Conservation (phyloP, 345 rosid genomes). For the Pistacia atlantica region DNA sequence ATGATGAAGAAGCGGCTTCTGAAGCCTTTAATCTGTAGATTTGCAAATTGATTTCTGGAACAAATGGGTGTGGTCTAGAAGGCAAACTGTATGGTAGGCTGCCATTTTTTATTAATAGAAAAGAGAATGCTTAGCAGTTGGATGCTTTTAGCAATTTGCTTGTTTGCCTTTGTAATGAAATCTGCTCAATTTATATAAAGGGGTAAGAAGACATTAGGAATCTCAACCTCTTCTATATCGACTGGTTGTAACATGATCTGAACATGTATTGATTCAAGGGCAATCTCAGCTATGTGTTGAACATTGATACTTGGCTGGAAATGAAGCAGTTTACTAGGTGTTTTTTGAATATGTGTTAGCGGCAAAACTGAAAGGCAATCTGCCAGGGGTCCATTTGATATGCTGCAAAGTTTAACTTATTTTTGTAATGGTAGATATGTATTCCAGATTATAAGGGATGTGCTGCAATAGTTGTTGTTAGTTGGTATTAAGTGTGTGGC, state of each 20-base stretch:
- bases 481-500: too few relatives aligned
- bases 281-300: neutral
- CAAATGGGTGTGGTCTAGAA: conserved; percentile 42
- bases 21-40: conserved; percentile 16
- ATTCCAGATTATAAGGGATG: too few relatives aligned
- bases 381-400: too few relatives aligned
- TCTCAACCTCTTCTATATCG: conserved; percentile 1
- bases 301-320: too few relatives aligned
- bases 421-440: too few relatives aligned
- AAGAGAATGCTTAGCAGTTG: neutral
- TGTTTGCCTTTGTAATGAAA: neutral
- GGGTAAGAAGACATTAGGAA: conserved; percentile 15
- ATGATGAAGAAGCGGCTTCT: conserved; percentile 8
- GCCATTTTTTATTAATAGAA: conserved; percentile 24
- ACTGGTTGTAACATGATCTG: neutral
- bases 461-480: too few relatives aligned
- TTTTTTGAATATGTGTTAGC: too few relatives aligned
- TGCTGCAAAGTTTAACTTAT: too few relatives aligned
- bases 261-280: neutral
- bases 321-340: too few relatives aligned
- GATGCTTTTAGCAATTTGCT: neutral
- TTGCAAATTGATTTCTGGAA: conserved; percentile 37
- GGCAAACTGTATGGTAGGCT: conserved; percentile 47
- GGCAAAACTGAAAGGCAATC: too few relatives aligned
- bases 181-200: neutral